Conservation (phyloP, 2,329 filamentous ascomycete genomes). For the Madurella mycetomatis region DNA sequence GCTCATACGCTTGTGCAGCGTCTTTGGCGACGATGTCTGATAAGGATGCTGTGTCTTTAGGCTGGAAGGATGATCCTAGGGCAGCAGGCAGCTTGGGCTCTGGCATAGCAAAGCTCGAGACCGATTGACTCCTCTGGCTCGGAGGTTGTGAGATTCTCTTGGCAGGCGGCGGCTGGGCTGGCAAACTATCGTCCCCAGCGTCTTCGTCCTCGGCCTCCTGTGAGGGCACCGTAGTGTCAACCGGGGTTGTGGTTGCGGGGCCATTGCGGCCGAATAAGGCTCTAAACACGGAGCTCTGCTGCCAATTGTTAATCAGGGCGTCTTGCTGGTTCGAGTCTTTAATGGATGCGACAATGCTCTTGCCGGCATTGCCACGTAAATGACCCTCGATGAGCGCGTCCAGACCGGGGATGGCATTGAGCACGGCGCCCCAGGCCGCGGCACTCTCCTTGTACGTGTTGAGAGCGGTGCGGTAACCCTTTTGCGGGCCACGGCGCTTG, state of each 20-base stretch:
- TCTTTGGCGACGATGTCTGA: constrained; percentile 36
- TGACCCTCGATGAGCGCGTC: constrained; percentile 35
- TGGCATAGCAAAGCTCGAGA: constrained; percentile 6
- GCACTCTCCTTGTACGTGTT: constrained; percentile 38
- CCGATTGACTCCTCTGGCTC: constrained; percentile 13
- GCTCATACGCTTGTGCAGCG: constrained; percentile 32
- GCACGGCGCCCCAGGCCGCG: constrained; percentile 36
- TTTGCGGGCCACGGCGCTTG: constrained; percentile 36
- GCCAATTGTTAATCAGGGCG: constrained; percentile 34
- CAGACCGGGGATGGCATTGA: constrained; percentile 34
- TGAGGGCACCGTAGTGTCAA: background rate
- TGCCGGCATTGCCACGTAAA: constrained; percentile 30
- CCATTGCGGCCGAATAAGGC: constrained; percentile 32
- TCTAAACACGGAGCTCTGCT: constrained; percentile 34
- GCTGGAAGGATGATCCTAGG: constrained; percentile 4
- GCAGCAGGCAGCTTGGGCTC: constrained; percentile 2
- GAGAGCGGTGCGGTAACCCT: constrained; percentile 36
- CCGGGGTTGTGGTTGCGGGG: background rate
- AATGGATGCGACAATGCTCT: constrained; percentile 30
- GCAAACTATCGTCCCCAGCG: constrained; percentile 7
- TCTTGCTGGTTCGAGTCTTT: constrained; percentile 36
- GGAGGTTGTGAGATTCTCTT: constrained; percentile 11
- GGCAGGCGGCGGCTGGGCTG: constrained; percentile 10
- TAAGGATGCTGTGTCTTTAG: constrained; percentile 27
- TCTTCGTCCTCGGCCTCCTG: constrained; percentile 18